phyloP scores from a whole-genome alignment of 2,329 filamentous ascomycete genomes.

The Hysterium pulicare region DNA sequence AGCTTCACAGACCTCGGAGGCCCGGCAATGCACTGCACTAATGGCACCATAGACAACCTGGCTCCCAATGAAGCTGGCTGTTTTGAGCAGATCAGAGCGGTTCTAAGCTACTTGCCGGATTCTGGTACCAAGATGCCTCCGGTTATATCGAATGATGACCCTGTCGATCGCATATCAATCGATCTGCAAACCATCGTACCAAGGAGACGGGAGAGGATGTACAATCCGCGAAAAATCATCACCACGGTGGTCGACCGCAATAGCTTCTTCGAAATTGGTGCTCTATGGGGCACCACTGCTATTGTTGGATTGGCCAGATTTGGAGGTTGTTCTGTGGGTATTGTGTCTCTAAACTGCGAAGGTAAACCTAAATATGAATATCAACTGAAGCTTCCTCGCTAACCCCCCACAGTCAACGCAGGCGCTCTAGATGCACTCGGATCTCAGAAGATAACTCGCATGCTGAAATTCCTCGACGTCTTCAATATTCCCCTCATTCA shows the following conservation, averaged over 20 bases:
- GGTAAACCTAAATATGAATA: too few species aligned
- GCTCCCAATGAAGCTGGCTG: conserved; percentile 59
- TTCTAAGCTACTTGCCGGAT: conserved; percentile 58
- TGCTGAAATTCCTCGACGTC: conserved; percentile 62
- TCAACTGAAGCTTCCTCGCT: too few species aligned
- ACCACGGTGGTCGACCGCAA: conserved; percentile 53
- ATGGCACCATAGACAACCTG: conserved; percentile 65
- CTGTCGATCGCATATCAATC: conserved; percentile 47
- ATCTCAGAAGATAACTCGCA: conserved; percentile 58
- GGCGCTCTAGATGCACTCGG: conserved; percentile 60
- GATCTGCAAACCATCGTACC: conserved; percentile 56
- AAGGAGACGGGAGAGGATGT: conserved; percentile 57
- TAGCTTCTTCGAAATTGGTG: conserved; percentile 63
- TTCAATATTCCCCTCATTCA: conserved; percentile 64
- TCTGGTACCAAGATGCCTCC: conserved; percentile 56
- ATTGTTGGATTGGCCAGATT: conserved; percentile 60
- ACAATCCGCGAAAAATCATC: conserved; percentile 58
- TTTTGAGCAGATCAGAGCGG: conserved; percentile 58
- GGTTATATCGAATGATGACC: conserved; percentile 45
- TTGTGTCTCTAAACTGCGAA: conserved; percentile 60
- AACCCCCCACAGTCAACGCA: conserved; percentile 44
- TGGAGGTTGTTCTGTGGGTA: conserved; percentile 55
- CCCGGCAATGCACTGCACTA: conserved; percentile 59
- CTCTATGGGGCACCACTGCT: conserved; percentile 60
- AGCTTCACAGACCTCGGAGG: conserved; percentile 59